Percentiles rank a stretch among this genome's conserved stretches.
phyloP scores from a whole-genome alignment of 1,139 yeast species.

The Suhomyces anneliseae region DNA sequence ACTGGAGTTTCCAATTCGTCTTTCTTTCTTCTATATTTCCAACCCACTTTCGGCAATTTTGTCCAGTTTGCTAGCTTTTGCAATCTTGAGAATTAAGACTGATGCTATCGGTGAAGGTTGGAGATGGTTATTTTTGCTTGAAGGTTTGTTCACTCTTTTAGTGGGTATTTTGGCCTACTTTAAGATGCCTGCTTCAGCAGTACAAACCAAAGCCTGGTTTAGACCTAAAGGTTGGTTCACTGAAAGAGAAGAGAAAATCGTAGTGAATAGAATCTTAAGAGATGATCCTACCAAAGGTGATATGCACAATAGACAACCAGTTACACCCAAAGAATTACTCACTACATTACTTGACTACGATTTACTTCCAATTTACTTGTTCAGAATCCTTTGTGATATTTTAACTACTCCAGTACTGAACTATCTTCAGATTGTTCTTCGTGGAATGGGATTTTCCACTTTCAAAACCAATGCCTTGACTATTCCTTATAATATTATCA shows the following conservation, averaged over 20 bases:
- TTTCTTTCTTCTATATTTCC: conserved; percentile 52
- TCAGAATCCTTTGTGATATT: conserved; percentile 50
- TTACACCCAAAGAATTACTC: conserved; percentile 39
- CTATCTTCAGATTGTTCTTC: conserved; percentile 55
- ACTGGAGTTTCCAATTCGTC: conserved; percentile 49
- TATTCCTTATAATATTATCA: conserved; percentile 49
- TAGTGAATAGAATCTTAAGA: conserved; percentile 60
- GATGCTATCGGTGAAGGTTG: conserved; percentile 49
- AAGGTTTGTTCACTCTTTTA: conserved; percentile 56
- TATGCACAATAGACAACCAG: conserved; percentile 63
- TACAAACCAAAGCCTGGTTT: conserved; percentile 54
- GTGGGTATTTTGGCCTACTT: conserved; percentile 56
- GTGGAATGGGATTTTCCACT: conserved; percentile 55
- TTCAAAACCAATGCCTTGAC: conserved; percentile 54
- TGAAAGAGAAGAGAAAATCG: conserved; percentile 59
- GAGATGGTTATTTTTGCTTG: conserved; percentile 66
- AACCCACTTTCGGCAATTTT: conserved; percentile 36
- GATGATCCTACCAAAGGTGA: conserved; percentile 73
- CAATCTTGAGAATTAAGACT: conserved; percentile 43
- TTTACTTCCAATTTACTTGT: conserved; percentile 53
- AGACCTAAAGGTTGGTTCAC: conserved; percentile 63
- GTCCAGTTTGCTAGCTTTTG: conserved; percentile 48
- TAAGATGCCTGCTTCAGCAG: conserved; percentile 61
- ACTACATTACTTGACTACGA: conserved; percentile 52
- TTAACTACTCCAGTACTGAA: conserved; percentile 40